Evolutionary conservation across 2,329 filamentous ascomycete genomes (phyloP).

Genomic region (Zalaria obscura): DNA sequence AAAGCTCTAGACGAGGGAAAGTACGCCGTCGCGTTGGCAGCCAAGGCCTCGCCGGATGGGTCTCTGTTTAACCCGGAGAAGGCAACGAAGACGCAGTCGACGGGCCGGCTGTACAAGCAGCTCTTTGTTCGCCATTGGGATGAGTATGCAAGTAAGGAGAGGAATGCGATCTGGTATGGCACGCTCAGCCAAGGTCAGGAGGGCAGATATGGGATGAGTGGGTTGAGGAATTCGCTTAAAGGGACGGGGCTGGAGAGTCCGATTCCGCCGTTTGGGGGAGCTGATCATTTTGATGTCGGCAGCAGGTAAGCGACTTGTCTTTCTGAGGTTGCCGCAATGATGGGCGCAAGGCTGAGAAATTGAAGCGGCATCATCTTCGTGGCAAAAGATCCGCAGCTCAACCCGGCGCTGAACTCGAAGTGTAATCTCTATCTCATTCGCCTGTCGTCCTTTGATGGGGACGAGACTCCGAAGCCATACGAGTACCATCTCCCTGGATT

Average conservation of each 20-base stretch:
- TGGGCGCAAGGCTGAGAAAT: neutral
- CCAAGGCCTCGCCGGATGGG: conserved; percentile 53
- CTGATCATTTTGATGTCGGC: conserved; percentile 67
- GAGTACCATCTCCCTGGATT: conserved; percentile 43
- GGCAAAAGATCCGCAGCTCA: conserved; percentile 57
- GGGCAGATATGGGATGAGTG: conserved; percentile 23
- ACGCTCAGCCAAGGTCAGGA: conserved; percentile 31
- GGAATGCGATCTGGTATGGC: conserved; percentile 60
- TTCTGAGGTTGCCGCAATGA: neutral
- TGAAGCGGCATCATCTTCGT: conserved; percentile 54
- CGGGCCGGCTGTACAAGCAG: conserved; percentile 34
- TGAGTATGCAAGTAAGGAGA: conserved; percentile 48
- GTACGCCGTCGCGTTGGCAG: conserved; percentile 36
- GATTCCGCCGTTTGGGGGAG: conserved; percentile 64
- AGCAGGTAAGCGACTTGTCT: conserved; percentile 10
- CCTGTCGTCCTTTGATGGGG: conserved; percentile 45
- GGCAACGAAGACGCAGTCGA: conserved; percentile 29
- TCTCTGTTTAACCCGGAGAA: conserved; percentile 42
- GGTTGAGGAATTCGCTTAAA: conserved; percentile 50
- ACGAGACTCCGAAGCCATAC: conserved; percentile 35
- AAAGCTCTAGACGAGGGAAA: conserved; percentile 19
- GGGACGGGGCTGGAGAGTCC: conserved; percentile 48
- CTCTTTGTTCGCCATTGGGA: conserved; percentile 43
- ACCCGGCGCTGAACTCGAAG: conserved; percentile 64
- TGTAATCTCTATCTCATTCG: conserved; percentile 65